Evolutionary conservation across 129 eudicot genomes (phyloP).

Genomic region (Artemisia annua): DNA sequence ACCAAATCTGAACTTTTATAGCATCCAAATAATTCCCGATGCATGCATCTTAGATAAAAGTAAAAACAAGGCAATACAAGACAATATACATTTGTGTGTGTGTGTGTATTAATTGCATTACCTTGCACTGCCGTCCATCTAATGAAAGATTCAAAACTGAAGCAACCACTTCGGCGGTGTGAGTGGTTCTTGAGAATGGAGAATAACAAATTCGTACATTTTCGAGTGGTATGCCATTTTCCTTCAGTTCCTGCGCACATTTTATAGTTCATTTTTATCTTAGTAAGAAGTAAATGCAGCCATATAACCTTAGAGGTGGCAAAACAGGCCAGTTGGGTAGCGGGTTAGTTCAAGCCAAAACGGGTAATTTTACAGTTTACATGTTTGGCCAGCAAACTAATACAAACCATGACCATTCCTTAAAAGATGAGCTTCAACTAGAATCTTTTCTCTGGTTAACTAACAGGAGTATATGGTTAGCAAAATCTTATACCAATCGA

Average conservation of each 20-base stretch:
- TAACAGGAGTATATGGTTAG: background rate
- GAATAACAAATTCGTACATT: too few species aligned
- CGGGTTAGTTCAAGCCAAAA: background rate
- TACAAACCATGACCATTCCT: background rate
- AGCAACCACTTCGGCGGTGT: conserved; percentile 89
- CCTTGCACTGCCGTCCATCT: conserved; percentile 85
- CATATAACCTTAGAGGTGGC: background rate
- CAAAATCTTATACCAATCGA: background rate
- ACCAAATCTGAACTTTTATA: too few species aligned
- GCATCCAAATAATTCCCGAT: background rate
- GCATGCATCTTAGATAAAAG: background rate
- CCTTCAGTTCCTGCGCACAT: conserved; percentile 63
- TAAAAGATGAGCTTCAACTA: background rate
- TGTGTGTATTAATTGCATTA: conserved; percentile 24
- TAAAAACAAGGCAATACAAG: background rate
- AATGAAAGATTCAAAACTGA: conserved; percentile 70
- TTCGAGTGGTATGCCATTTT: conserved; percentile 49
- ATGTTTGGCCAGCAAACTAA: background rate
- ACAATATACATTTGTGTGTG: background rate
- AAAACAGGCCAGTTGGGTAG: conserved; percentile 4
- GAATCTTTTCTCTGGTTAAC: background rate
- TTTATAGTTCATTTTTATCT: background rate
- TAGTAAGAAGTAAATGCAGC: background rate
- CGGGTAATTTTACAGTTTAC: background rate
- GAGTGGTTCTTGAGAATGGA: conserved; percentile 85